Evolutionary conservation across 2,329 filamentous ascomycete species (phyloP).

Genomic region (Ophiostoma sp.): DNA sequence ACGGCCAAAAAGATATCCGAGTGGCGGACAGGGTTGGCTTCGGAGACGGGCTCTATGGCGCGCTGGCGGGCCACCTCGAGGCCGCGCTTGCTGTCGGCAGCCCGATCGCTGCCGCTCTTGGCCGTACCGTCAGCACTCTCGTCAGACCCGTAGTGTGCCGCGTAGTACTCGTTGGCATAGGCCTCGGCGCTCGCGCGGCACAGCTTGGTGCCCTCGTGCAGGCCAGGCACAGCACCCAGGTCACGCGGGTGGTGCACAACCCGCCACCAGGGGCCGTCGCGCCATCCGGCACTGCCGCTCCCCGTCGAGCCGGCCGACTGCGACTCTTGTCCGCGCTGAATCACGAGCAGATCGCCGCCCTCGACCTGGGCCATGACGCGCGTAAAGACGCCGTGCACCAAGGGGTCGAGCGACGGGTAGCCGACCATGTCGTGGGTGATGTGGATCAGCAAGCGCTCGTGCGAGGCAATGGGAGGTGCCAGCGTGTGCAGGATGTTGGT

Average conservation of each 20-base stretch:
- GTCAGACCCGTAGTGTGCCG: slow-evolving; percentile 63
- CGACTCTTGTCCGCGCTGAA: slow-evolving; percentile 86
- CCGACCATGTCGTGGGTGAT: slow-evolving; percentile 94
- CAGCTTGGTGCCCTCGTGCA: slow-evolving; percentile 86
- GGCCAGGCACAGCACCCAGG: slow-evolving; percentile 75
- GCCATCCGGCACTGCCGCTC: slow-evolving; percentile 65
- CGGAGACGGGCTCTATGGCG: slow-evolving; percentile 75
- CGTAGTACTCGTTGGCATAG: slow-evolving; percentile 83
- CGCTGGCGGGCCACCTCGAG: slow-evolving; percentile 76
- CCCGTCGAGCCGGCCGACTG: slow-evolving; percentile 46
- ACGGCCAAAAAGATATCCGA: slow-evolving; percentile 96
- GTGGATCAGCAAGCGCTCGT: slow-evolving; percentile 95
- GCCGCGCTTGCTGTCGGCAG: slow-evolving; percentile 45
- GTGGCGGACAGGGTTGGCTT: slow-evolving; percentile 85
- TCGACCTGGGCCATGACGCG: slow-evolving; percentile 99
- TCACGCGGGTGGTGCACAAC: slow-evolving; percentile 68
- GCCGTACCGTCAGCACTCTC: slow-evolving; percentile 38
- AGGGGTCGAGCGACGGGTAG: slow-evolving; percentile 90
- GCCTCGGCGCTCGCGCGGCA: slow-evolving; percentile 85
- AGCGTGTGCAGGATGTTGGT: slow-evolving; percentile 93
- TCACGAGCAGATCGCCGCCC: slow-evolving; percentile 88
- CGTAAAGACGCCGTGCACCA: slow-evolving; percentile 88
- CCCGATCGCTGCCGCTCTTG: background rate
- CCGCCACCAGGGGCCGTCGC: slow-evolving; percentile 96
- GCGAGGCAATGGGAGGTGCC: slow-evolving; percentile 92